Base-by-base conservation (phyloP, 805 yeast genomes). In the Yamadazyma takamatsuzukensis region DNA sequence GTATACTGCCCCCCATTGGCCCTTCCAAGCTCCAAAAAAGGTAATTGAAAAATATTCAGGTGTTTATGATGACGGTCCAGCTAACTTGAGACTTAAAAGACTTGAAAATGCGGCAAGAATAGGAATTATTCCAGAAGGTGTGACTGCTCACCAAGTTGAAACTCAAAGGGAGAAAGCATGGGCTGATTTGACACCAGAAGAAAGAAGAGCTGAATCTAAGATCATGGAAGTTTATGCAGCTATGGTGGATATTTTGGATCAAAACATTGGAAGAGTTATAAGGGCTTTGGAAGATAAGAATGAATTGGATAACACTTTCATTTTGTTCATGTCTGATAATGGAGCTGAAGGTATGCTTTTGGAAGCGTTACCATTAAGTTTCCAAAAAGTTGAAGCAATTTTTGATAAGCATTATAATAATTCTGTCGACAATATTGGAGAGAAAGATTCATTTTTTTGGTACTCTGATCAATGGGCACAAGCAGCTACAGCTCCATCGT, bases 1-100 rank as follows among this genome's bases (percentile, higher is more conserved):
- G 5, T 76, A 72, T 44, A 74, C 80, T 4, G 82, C 83, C 1
- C 83, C 82, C 3, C 82, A 76, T 47, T 77, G 83, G 82, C 83
- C 83, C 8, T 64, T 67, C 44, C 82, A 76, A 50, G 82, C 82
- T 1, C 80, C 80, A 5, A 51, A 51, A 30, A 70, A 69, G 5
- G 47, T 59, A 6, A 59, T 74, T 31, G 62, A 52, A 4, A 72
- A 74, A 37, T 73, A 76, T 48, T 59, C 60, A 33, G 76, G 76
- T 4, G 39, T 52, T 6, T 70, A 72, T 43, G 68, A 67, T 39
- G 58, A 54, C 6, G 81, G 81, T 2, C 79, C 79, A 2, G 64
- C 56, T 14, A 63, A 42, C 5, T 49, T 74, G 24, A 51, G 79
- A 32, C 43, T 38, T 18, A 32, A 49, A 34, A 53, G 80, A 33